A percentile compares a stretch with the other conserved stretches of the same genome.
Evolutionary conservation across 768 basidiomycete genomes (phyloP).

Genomic region (Podaxis sp.): DNA sequence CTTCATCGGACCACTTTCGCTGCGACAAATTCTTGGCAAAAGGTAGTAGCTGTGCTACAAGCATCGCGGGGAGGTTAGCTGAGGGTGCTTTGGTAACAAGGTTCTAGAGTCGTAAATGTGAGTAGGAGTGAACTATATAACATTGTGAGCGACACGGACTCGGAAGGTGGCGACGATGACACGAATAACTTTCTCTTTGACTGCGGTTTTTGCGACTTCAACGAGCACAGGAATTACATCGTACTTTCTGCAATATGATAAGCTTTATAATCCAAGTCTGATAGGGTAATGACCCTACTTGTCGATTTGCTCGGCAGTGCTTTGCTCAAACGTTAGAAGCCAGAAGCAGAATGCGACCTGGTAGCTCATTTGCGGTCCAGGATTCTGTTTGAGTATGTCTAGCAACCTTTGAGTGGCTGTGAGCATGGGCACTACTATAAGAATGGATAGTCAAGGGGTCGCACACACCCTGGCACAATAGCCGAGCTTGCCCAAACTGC

Average conservation of each 20-base stretch:
- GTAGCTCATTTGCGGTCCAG: constrained; percentile 92
- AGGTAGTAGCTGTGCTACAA: constrained; percentile 81
- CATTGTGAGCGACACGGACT: constrained; percentile 32
- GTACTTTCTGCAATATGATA: constrained; percentile 58
- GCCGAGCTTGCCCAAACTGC: constrained; percentile 76
- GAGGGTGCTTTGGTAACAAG: constrained; percentile 84
- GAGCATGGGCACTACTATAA: neutral
- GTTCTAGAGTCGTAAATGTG: constrained; percentile 47
- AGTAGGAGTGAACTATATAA: neutral
- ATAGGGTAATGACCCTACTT: constrained; percentile 44
- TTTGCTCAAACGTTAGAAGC: constrained; percentile 88
- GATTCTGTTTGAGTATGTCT: constrained; percentile 75
- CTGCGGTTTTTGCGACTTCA: constrained; percentile 80
- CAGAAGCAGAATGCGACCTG: constrained; percentile 92
- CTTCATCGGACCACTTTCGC: constrained; percentile 94
- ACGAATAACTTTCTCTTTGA: constrained; percentile 96
- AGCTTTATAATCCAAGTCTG: neutral
- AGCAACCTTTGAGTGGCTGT: constrained; percentile 50
- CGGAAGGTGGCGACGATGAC: constrained; percentile 90
- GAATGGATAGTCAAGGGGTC: neutral
- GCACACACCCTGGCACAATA: constrained; percentile 61
- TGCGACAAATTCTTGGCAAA: constrained; percentile 79
- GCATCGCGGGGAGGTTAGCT: constrained; percentile 89
- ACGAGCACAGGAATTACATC: constrained; percentile 85
- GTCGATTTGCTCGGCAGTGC: constrained; percentile 82